Evolutionary conservation across 352 stramenopile species (phyloP), one percentile per base, ranked within the genome.

Genomic region (Discostella stelligera): DNA sequence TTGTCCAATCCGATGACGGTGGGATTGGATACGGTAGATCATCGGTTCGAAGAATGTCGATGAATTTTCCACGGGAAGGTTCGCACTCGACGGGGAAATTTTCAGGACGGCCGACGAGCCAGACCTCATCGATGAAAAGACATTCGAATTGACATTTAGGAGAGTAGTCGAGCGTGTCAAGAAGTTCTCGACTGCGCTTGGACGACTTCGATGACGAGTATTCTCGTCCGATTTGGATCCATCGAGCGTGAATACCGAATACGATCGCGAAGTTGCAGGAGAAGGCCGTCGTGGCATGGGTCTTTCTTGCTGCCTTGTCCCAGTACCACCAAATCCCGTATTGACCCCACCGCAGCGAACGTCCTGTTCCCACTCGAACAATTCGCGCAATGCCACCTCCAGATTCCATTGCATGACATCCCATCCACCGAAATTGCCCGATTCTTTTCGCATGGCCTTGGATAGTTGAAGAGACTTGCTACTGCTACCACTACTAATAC

Each of bases 391-490:
- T 10, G 56, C 49, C 18, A 60, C 41, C 49, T 74, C 68, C 25
- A 83, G 30, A 49, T 83, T 77, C 16, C 41, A 78, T 66, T 83
- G 75, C 23, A 83, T 55, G 10, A 77, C 75, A 66, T 83, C 65
- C 68, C 68, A 78, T 52, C 68, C 68, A 7, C 73, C 73, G 46
- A 80, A 80, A 49, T n/a, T 59, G 25, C 58, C 65, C 0, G 25
- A 54, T 30, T 54, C 13, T 14, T 27, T 74, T 25, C 48, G 49
- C 14, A 37, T 52, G 16, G 49, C 0, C 30, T 21, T n/a, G 23
- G 59, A 55, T 20, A 41, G 25, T 20, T 48, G 23, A 37, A 41
- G n/a, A 9, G 41, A 55, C n/a, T n/a, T 11, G 8, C 30, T n/a
- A 25, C 30, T n/a, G 18, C 37, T 44, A 10, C 37, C 1, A 14